Base-by-base conservation (phyloP, 2,329 filamentous ascomycete genomes). In the Hypoxylon sp. region DNA sequence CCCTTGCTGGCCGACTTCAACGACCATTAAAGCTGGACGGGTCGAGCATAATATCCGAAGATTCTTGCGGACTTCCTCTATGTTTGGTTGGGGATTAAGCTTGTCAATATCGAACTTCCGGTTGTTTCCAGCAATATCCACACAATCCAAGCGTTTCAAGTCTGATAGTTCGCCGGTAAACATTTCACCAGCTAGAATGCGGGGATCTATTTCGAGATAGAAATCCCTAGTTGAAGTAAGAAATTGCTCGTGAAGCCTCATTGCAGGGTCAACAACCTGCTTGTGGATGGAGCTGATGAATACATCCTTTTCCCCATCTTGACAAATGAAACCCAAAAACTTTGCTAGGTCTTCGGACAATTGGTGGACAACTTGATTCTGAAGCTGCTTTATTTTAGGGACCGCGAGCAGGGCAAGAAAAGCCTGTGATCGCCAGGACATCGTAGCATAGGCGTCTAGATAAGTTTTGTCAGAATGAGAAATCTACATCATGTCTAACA, bases 171-270 rank as follows among this genome's bases (percentile, higher is more conserved):
- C 15, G 6, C 52, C 52, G 11, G n/a, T 6, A 20, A 59, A 59
- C 2, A 15, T 75, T 73, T 59, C 28, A 3, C 67, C 67, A 64
- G 72, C 74, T 6, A 70, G 41, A 19, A 76, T 70, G 59, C 73
- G 76, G 0, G 72, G 65, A 57, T 77, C 73, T 41, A 76, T 71
- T 47, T 76, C 74, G 11, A 79, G 72, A 44, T 78, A 76, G 61
- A 79, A 80, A 43, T 78, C 72, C 52, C 78, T 72, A 0, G 76
- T 78, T 24, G 78, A 79, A 7, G 77, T 73, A 20, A 76, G 70
- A 24, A 80, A 67, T 66, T 79, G 79, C 64, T 81, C 77, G 30
- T 79, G 76, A 1, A 80, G 70, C 10, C 53, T 58, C 68, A 80
- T 73, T 1, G 79, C 78, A 1, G 77, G 78, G 32, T 57, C 65